phyloP scores from a whole-genome alignment of 2,329 filamentous ascomycete genomes.

The Beauveria caledonica region DNA sequence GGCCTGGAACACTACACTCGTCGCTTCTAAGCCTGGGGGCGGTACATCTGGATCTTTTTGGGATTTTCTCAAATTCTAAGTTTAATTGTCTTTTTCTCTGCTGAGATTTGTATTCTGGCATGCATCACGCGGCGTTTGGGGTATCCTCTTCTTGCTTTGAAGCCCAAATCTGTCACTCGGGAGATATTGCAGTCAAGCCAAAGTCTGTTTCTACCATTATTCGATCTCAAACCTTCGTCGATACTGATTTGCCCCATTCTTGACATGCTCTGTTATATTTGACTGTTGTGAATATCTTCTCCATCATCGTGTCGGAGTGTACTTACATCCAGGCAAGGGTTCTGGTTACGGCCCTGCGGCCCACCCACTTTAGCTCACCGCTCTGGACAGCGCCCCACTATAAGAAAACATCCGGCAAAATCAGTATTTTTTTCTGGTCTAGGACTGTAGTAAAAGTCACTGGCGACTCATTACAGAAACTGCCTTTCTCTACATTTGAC shows the following conservation, averaged over 20 bases:
- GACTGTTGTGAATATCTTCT: background rate
- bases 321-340: background rate
- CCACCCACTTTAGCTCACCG: background rate
- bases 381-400: conserved; percentile 1
- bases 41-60: conserved; percentile 32
- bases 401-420: conserved; percentile 8
- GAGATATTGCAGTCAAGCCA: background rate
- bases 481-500: background rate
- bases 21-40: conserved; percentile 32
- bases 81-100: background rate
- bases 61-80: conserved; percentile 30
- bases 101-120: background rate
- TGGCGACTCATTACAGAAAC: background rate
- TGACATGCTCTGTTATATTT: background rate
- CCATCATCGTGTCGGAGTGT: background rate
- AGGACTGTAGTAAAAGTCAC: background rate
- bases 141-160: background rate
- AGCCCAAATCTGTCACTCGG: background rate
- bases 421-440: background rate
- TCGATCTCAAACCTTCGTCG: no score
- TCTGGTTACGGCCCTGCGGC: background rate
- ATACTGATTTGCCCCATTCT: background rate
- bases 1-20: conserved; percentile 58
- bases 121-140: conserved; percentile 3
- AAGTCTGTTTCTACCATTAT: background rate